Evolutionary conservation across 208 protist genomes (phyloP), one percentile per base, ranked within the genome.

Genomic region (Leishmania martiniquensis): DNA sequence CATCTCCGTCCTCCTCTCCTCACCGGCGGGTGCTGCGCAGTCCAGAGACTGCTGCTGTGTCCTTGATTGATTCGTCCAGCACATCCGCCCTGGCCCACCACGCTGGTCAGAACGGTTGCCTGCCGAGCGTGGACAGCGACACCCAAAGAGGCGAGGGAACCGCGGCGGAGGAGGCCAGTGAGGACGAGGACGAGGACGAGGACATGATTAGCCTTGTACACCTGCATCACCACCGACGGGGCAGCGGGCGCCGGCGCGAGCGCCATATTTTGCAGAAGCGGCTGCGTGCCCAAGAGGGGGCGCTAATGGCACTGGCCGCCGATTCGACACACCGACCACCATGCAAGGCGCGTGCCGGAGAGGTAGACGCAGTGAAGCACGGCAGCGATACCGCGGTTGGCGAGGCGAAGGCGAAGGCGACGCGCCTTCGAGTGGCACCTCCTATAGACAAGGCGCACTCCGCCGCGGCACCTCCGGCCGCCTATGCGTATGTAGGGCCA

Each of bases 201-300:
- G 62, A 39, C 10, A 72, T 57, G 20, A 39, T 39, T 55, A 70
- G 15, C 34, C 54, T 80, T 10, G 51, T 75, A 17, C 72, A 70
- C 51, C 60, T 93, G 51, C 85, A 89, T 52, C 87, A 80, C 63
- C 85, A 86, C 68, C 84, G 89, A 0, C 86, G 89, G 49, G 55
- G 81, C 13, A 82, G 83, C 32, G 80, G 80, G 6, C 76, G 80
- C 55, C 57, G 62, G 54, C 89, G 87, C 9, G 66, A 81, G 72
- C 81, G 86, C 15, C 86, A 77, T 62, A 91, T 93, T 32, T 47
- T 91, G 54, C 77, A 79, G 42, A 87, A 84, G 45, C 86, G 89
- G 1, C 83, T 93, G 42, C 86, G 83, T 52, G 87, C 80, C 37
- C 76, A 85, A 45, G 82, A 91, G 59, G 60, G 74, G 7, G 72